Percentiles rank a stretch among this genome's conserved stretches.
phyloP scores from a whole-genome alignment of 352 stramenopile genomes.

The Globisporangium nunn region DNA sequence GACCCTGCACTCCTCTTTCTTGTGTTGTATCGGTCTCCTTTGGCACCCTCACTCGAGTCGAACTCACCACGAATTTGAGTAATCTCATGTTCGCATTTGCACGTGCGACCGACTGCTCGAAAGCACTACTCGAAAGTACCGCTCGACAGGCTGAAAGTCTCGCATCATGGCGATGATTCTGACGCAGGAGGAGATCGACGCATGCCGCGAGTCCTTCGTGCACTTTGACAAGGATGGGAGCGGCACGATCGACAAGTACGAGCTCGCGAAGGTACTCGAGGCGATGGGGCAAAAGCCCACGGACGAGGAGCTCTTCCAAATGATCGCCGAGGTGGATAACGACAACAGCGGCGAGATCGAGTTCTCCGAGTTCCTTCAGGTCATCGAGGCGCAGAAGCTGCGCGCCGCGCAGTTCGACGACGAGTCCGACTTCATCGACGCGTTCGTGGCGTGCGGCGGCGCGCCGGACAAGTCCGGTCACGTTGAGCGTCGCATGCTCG shows the following conservation, averaged over 20 bases:
- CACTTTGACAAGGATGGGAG: conserved; percentile 95
- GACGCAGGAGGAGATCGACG: conserved; percentile 95
- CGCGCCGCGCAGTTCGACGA: conserved; percentile 92
- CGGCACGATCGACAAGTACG: conserved; percentile 93
- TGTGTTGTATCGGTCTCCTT: too few relatives aligned
- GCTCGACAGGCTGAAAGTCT: too few relatives aligned
- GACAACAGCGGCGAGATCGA: conserved; percentile 95
- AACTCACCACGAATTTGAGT: too few relatives aligned
- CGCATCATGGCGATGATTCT: conserved; percentile 70
- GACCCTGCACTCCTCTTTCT: too few relatives aligned
- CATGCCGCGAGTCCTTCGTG: conserved; percentile 94
- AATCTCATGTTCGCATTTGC: neutral
- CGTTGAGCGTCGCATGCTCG: conserved; percentile 83
- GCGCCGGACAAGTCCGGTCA: conserved; percentile 88
- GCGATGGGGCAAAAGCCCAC: conserved; percentile 96
- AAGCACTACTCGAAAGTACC: neutral
- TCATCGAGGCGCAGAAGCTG: conserved; percentile 97
- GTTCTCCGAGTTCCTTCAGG: conserved; percentile 95
- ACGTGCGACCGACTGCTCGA: neutral
- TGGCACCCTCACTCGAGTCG: neutral
- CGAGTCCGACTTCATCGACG: conserved; percentile 96
- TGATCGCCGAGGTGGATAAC: conserved; percentile 93
- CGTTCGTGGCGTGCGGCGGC: conserved; percentile 93
- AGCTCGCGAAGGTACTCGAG: conserved; percentile 93
- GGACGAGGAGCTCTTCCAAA: conserved; percentile 97